These are phyloP conservation scores for Dryas octopetala DNA, from an alignment of 306 rosid species.

Conservation along the genomic window DNA sequence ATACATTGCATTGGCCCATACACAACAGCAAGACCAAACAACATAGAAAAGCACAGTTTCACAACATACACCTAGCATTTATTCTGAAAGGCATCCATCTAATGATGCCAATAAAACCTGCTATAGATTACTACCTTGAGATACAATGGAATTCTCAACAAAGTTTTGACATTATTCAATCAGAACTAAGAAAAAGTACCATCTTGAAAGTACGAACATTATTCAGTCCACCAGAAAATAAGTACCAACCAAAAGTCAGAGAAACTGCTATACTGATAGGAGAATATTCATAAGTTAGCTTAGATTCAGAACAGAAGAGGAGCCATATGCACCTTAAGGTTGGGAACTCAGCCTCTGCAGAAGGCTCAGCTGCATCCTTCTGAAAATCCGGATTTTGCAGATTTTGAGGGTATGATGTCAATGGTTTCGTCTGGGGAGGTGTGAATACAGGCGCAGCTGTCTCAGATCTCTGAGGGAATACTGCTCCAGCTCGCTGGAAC, in stretches of 20 bases:
- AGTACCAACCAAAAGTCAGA: conserved; percentile 14
- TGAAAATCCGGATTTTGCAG: conserved; percentile 46
- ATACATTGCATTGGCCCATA: neutral
- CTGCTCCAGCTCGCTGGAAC: conserved; percentile 90
- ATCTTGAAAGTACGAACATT: neutral
- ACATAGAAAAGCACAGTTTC: neutral
- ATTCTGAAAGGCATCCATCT: neutral
- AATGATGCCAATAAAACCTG: conserved; percentile 19
- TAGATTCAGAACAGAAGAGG: conserved; percentile 22
- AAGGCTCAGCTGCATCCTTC: conserved; percentile 64
- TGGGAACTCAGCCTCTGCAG: conserved; percentile 81
- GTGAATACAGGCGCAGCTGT: conserved; percentile 83
- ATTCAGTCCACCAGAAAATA: conserved; percentile 8
- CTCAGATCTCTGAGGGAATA: conserved; percentile 84
- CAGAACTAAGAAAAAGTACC: neutral
- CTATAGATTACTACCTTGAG: neutral
- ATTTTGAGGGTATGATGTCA: conserved; percentile 76
- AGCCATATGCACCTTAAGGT: conserved; percentile 63
- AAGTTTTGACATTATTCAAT: conserved; percentile 11
- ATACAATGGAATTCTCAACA: conserved; percentile 7
- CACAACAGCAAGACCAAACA: neutral
- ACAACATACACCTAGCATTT: neutral
- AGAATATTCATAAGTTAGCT: neutral
- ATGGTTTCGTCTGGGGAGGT: conserved; percentile 88
- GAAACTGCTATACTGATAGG: neutral